Evolutionary conservation across 139 green algal genomes (phyloP), one percentile per base, ranked within the genome.

Genomic region (Pleodorina starrii): DNA sequence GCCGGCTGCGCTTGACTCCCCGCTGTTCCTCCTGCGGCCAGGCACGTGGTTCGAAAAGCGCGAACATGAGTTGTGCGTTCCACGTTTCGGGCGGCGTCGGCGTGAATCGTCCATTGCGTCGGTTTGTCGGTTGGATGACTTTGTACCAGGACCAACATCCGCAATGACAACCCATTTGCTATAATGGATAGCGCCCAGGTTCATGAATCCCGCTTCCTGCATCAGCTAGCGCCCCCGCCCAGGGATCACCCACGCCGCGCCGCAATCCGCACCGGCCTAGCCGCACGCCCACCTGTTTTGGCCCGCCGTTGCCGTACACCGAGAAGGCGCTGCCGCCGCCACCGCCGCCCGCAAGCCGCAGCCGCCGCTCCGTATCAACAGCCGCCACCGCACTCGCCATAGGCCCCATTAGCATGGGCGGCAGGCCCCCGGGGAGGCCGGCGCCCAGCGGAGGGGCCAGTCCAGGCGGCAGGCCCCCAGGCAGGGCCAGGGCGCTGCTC

Each of bases 321-420:
- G 81, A 87, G 43, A 87, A 87, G 16, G 81, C 81, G 60, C 60
- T 78, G 63, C 60, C 60, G 60, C 40, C 81, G 4, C 51, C 77
- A 14, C 77, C 77, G 1, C 46, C 57, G 23, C 79, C 74, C 43
- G 44, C 79, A 59, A 87, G 60, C 81, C 81, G 60, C 43, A 87
- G 81, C 60, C 81, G 81, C 40, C 60, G 63, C 29, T 87, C 81
- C 43, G 77, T 59, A 32, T 77, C 77, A 35, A 51, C 81, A 29
- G 50, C 29, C n/a, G 57, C 54, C 40, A 27, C 79, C 27, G 81
- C 60, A 4, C 42, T 74, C 14, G 60, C 81, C 79, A 63, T 71
- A 2, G 77, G 12, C 19, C 48, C 77, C 32, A 84, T 21, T 50
- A 84, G 50, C 77, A 84, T 84, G 35, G 77, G 77, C 2, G 50